A percentile compares a stretch with the other conserved stretches of the same genome.
Evolutionary conservation across 2,329 filamentous ascomycete genomes (phyloP).

Genomic region (Pestalotiopsis sp.): DNA sequence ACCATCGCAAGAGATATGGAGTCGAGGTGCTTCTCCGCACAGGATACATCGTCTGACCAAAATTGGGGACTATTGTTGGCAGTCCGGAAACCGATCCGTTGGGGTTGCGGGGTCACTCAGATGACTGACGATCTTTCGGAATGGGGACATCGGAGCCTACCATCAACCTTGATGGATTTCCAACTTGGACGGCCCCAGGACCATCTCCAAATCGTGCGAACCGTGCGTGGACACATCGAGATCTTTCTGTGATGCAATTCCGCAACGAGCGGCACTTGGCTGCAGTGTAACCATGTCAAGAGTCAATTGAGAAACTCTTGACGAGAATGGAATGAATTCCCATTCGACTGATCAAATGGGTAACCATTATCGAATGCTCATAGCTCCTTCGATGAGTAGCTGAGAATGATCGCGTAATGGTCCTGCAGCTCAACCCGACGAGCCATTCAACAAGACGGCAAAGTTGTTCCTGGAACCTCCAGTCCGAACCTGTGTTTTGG

Average conservation of each 20-base stretch:
- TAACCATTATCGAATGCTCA: neutral
- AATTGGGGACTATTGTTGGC: conserved; percentile 21
- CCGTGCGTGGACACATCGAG: neutral
- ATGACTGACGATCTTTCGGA: conserved; percentile 19
- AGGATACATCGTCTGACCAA: conserved; percentile 22
- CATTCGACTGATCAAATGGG: neutral
- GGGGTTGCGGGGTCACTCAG: conserved; percentile 24
- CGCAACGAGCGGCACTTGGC: neutral
- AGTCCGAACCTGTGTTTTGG: conserved; percentile 76
- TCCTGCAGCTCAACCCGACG: conserved; percentile 18
- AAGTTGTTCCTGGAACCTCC: conserved; percentile 88
- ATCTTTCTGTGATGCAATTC: neutral
- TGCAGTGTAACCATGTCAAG: conserved; percentile 7
- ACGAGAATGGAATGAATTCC: neutral
- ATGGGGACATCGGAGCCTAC: neutral
- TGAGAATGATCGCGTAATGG: neutral
- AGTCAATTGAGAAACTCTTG: neutral
- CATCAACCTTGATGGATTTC: neutral
- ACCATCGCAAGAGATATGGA: conserved; percentile 2
- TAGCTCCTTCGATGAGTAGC: neutral
- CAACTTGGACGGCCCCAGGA: neutral
- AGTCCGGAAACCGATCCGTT: conserved; percentile 13
- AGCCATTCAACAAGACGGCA: conserved; percentile 65
- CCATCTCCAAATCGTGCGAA: neutral
- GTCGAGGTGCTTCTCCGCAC: conserved; percentile 8